Conservation (phyloP, 1,284 basidiomycete species). For the Ceratobasidium sp. region DNA sequence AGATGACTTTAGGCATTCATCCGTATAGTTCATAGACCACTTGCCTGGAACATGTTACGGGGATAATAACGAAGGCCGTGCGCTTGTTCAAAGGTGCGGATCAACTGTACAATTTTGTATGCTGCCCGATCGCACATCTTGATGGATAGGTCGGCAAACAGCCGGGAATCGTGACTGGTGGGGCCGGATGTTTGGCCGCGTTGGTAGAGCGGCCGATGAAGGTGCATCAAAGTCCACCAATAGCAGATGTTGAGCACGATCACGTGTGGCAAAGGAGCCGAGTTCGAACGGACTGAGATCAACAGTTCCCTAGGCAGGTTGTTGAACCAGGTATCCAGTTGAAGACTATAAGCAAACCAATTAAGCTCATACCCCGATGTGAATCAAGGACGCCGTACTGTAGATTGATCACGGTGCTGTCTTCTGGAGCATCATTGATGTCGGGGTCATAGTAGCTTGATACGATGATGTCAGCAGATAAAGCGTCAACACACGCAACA, state of each 20-base stretch:
- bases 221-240: conserved; percentile 72
- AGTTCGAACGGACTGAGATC: conserved; percentile 63
- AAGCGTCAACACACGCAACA: too few relatives aligned
- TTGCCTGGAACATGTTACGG: conserved; percentile 37
- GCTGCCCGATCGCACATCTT: conserved; percentile 72
- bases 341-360: conserved; percentile 45
- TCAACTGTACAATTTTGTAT: conserved; percentile 70
- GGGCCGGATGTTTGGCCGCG: conserved; percentile 56
- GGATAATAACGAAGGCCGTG: conserved; percentile 29
- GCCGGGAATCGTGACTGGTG: conserved; percentile 62
- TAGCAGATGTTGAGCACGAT: conserved; percentile 73
- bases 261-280: conserved; percentile 68
- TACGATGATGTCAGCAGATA: too few relatives aligned
- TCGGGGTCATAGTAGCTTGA: too few relatives aligned
- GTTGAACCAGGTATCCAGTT: conserved; percentile 72
- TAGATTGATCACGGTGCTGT: neutral
- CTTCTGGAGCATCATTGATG: neutral
- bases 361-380: neutral
- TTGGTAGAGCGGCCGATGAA: conserved; percentile 72
- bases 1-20: neutral
- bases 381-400: neutral
- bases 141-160: conserved; percentile 61
- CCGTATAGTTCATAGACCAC: neutral
- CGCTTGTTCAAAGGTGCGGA: neutral
- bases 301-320: conserved; percentile 62